Evolutionary conservation across 176 grass and related monocot species (phyloP).

Genomic region (Oryza glaberrima): DNA sequence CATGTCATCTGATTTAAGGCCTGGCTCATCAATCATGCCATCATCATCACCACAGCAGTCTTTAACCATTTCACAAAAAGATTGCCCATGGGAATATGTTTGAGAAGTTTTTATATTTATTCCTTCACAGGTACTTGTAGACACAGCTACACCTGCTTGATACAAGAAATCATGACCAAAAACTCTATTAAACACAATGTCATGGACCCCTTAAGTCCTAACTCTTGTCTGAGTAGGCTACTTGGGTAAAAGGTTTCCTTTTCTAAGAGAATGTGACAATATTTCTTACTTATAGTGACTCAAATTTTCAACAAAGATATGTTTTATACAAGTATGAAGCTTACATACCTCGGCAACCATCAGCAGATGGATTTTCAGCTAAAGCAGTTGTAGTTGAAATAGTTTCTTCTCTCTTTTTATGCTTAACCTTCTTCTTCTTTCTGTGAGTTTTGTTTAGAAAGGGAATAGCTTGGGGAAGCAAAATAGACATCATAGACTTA

Average conservation of each 20-base stretch:
- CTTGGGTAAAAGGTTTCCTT: conserved; percentile 26
- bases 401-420: conserved; percentile 43
- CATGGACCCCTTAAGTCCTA: not conserved
- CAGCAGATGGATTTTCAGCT: conserved; percentile 37
- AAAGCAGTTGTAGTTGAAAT: conserved; percentile 20
- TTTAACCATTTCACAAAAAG: conserved; percentile 43
- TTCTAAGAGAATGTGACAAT: conserved; percentile 21
- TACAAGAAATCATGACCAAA: conserved; percentile 22
- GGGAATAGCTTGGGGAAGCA: conserved; percentile 85
- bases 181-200: conserved; percentile 23
- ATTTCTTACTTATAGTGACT: conserved; percentile 16
- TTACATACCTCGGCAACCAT: conserved; percentile 59
- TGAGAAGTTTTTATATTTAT: conserved; percentile 29
- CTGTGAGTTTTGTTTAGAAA: conserved; percentile 73
- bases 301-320: conserved; percentile 31
- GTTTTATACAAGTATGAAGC: conserved; percentile 28
- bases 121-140: conserved; percentile 37
- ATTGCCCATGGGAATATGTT: conserved; percentile 17
- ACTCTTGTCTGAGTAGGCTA: conserved; percentile 6
- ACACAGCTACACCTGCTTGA: conserved; percentile 44
- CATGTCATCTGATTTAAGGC: conserved; percentile 35
- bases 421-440: conserved; percentile 62
- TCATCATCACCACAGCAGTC: conserved; percentile 23
- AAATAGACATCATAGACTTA: conserved; percentile 81
- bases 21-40: conserved; percentile 39